Base-by-base conservation (phyloP, 495 filamentous ascomycete genomes). In the Annulohypoxylon nitens region DNA sequence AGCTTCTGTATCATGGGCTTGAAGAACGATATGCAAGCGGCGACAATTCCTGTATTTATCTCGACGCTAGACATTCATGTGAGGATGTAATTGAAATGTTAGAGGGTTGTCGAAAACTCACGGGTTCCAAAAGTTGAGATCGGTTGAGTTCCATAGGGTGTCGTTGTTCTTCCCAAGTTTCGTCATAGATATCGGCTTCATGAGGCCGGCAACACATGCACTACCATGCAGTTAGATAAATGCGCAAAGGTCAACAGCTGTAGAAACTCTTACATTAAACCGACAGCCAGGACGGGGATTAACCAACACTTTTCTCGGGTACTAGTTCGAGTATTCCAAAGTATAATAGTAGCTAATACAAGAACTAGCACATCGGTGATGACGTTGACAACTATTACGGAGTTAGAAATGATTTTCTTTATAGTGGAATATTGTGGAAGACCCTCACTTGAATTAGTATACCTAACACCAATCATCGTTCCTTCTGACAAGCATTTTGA, bases 311-410 rank as follows among this genome's bases (percentile, higher is more conserved):
- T 85, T 18, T 78, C 77, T n/a, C 77, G 76, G 11, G 66, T 57
- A 67, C 83, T 83, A 55, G 87, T 80, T 70, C 84, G 77, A 8
- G 85, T 70, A n/a, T 82, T 80, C 69, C 85, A 86, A 9, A 82
- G 63, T 78, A 86, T 85, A 1, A 83, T 77, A 8, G 81, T 75
- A 1, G 85, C 84, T 1, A 86, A 66, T 16, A 82, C 36, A 3
- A 84, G 81, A 61, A 86, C 81, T 2, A 83, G 66, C 11, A 85
- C 51, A 69, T 87, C 85, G 4, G 77, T 84, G 8, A 80, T 23
- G 66, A 84, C 83, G 36, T 84, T 84, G 23, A 85, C 57, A 4
- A 77, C 79, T 80, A 62, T 41, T 57, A 53, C 57, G 23, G 14
- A 66, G 64, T 79, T 51, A 82, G 71, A 33, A 63, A 74, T 4